Evolutionary conservation across 331 rosid genomes (phyloP), one percentile per base, ranked within the genome.

Genomic region (Arachis monticola): DNA sequence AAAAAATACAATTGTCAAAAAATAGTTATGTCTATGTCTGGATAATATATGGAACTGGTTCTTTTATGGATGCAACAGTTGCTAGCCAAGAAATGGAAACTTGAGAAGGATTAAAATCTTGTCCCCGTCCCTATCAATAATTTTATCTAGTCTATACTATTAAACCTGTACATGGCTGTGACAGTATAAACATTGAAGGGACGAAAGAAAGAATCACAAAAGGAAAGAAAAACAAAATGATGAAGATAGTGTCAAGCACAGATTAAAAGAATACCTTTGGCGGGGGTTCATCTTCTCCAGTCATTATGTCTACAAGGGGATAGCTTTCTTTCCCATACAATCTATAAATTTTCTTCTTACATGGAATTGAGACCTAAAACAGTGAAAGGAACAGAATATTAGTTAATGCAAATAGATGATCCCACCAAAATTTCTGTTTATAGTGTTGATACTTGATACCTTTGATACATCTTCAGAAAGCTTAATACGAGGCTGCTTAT

Each of bases 401-500:
- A 62, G 57, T 61, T 52, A 65, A 70, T 61, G 46, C 45, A 47
- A 45, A 59, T n/a, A 64, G 50, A 72, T 17, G 48, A 69, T 58
- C 56, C 60, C 30, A 67, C 42, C 35, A 9, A 53, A 63, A 77
- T 74, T 75, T 64, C 59, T 56, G 64, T 53, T 77, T 47, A 61
- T 71, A 53, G 72, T 35, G 60, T 17, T 17, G 22, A 17, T 17
- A 17, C 22, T 61, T 75, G 85, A 67, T 80, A 95, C 99, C 99
- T 95, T 95, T 8, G 99, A 86, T 60, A 95, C 96, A 82, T 95
- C 99, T 84, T 95, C 98, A 78, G 99, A 95, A 81, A 95, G 99
- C 79, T 95, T 95, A 63, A 95, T 95, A 57, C 99, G 93, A 45
- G 99, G 99, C 77, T 92, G 98, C 79, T 82, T 80, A 77, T 95